These are phyloP conservation scores for Penicillium arizonense DNA, from an alignment of 495 filamentous ascomycete genomes.

Conservation along the genomic window DNA sequence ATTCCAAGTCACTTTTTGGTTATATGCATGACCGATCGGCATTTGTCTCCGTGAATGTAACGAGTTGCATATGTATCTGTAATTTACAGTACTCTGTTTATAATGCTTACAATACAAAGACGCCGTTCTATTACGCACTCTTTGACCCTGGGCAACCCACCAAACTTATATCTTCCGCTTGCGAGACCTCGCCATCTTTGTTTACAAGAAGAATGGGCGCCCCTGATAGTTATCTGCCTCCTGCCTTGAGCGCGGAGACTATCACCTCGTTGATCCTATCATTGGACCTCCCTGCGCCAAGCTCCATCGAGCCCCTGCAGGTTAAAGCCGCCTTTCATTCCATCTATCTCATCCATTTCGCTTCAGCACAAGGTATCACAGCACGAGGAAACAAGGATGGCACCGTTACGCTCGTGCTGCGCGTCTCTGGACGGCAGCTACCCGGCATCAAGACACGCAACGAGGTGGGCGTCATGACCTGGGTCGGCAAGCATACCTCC, in stretches of 20 bases:
- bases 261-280: background rate
- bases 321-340: constrained; percentile 8
- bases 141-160: too few relatives aligned
- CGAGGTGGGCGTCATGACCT: constrained; percentile 33
- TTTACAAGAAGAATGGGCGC: too few relatives aligned
- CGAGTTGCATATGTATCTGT: too few relatives aligned
- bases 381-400: constrained; percentile 8
- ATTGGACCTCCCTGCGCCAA: background rate
- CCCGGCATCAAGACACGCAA: constrained; percentile 36
- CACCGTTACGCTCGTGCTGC: constrained; percentile 25
- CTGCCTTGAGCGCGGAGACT: constrained; percentile 2
- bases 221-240: background rate
- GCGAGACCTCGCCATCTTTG: too few relatives aligned
- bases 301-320: constrained; percentile 8
- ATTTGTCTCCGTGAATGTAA: too few relatives aligned
- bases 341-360: constrained; percentile 9
- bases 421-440: constrained; percentile 30
- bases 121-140: too few relatives aligned
- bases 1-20: too few relatives aligned
- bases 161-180: too few relatives aligned
- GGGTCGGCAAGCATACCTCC: constrained; percentile 7
- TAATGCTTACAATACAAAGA: too few relatives aligned
- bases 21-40: too few relatives aligned
- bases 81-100: too few relatives aligned
- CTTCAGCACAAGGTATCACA: background rate